Conservation (phyloP, 495 filamentous ascomycete species). For the Neurospora discreta region DNA sequence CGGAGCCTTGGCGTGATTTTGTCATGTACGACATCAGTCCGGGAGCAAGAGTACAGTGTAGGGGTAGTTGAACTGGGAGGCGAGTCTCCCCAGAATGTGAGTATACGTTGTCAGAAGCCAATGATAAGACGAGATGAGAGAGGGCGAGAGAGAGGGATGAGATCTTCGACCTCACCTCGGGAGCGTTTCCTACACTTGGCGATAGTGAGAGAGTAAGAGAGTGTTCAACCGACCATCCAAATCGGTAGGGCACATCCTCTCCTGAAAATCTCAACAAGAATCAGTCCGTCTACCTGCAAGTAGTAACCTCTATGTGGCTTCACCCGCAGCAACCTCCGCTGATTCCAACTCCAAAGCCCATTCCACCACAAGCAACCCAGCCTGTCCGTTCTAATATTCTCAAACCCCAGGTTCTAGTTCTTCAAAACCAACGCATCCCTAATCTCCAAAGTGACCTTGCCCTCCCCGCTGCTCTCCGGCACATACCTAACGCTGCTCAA, state of each 20-base stretch:
- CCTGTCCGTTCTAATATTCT: background rate
- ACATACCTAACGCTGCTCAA: constrained; percentile 58
- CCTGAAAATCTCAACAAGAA: background rate
- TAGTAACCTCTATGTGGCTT: background rate
- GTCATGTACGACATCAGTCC: background rate
- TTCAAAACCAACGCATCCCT: constrained; percentile 21
- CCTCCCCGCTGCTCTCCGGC: constrained; percentile 19
- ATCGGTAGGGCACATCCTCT: background rate
- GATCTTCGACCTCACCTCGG: background rate
- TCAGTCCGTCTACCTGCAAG: background rate
- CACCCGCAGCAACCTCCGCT: background rate
- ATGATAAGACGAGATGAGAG: background rate
- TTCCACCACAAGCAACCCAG: background rate
- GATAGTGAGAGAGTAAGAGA: background rate
- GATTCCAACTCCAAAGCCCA: background rate
- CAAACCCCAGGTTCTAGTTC: background rate
- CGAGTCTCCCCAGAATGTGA: background rate
- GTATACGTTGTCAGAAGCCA: background rate
- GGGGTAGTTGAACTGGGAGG: background rate
- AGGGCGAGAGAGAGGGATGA: background rate
- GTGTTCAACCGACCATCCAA: background rate
- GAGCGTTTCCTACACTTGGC: background rate
- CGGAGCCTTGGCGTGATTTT: background rate
- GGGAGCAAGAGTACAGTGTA: background rate
- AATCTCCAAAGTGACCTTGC: constrained; percentile 44